phyloP scores from a whole-genome alignment of 106 monocot genomes.

The Chionographis japonica region DNA sequence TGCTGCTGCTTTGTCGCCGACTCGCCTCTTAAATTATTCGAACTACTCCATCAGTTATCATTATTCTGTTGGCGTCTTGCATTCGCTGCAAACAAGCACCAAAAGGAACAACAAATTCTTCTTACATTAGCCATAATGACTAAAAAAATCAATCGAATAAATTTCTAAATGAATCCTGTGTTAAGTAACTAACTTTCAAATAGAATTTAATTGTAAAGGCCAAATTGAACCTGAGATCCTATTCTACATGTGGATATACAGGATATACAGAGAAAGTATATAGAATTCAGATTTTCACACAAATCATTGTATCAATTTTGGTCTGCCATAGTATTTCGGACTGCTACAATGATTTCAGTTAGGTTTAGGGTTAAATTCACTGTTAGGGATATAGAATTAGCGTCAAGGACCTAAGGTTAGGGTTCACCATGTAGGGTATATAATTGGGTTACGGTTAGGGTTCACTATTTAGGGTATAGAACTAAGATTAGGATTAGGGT shows the following conservation, averaged over 20 bases:
- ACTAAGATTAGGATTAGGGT: no score
- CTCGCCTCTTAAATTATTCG: constrained; percentile 74
- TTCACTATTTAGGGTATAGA: no score
- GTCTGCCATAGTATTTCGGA: no score
- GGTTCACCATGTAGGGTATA: no score
- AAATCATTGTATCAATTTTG: not conserved
- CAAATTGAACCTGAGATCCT: no score
- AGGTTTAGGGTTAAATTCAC: no score
- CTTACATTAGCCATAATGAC: not conserved
- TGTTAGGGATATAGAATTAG: no score
- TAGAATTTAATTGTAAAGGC: no score
- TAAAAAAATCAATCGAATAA: not conserved
- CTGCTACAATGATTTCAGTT: no score
- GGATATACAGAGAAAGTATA: not conserved
- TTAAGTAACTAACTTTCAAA: no score
- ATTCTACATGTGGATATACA: not conserved
- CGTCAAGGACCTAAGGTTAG: no score
- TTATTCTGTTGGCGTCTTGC: constrained; percentile 87
- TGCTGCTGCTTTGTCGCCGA: not conserved
- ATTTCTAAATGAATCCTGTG: not conserved
- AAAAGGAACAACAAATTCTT: not conserved
- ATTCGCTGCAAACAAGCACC: constrained; percentile 53
- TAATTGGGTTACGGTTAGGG: no score
- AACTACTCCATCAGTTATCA: constrained; percentile 74
- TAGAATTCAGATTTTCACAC: not conserved